Conservation (phyloP, 495 filamentous ascomycete species). For the Talaromyces stipitatus region DNA sequence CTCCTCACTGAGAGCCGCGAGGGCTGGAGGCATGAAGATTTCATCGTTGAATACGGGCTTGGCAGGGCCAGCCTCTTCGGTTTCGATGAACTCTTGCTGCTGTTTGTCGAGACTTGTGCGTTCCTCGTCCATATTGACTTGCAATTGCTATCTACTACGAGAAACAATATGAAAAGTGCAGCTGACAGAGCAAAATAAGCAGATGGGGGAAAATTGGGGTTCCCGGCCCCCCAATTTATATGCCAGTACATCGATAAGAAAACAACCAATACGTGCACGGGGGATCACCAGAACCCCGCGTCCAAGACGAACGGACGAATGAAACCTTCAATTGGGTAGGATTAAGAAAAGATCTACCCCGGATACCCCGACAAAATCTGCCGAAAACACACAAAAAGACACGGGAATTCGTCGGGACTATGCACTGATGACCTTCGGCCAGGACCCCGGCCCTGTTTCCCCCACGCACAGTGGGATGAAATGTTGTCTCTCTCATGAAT, state of each 20-base stretch:
- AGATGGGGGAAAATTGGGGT: not conserved
- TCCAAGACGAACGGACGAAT: not conserved
- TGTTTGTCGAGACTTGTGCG: not conserved
- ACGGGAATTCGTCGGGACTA: not conserved
- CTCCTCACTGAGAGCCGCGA: constrained; percentile 12
- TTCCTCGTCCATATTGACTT: not conserved
- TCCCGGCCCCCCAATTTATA: not conserved
- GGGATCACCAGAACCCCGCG: not conserved
- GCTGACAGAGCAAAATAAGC: not conserved
- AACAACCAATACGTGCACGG: not conserved
- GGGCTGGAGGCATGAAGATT: constrained; percentile 10
- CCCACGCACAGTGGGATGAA: not conserved
- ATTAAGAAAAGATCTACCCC: not conserved
- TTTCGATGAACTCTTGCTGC: not conserved
- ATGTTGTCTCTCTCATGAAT: not conserved
- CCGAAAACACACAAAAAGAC: no score
- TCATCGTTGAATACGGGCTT: not conserved
- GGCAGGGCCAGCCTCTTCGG: not conserved
- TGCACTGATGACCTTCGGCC: not conserved
- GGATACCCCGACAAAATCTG: not conserved
- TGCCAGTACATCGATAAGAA: not conserved
- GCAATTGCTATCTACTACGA: no score
- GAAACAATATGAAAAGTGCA: not conserved
- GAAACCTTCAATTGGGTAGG: not conserved
- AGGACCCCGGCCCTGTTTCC: not conserved